A percentile compares a stretch with the other conserved stretches of the same genome.
Evolutionary conservation across 495 filamentous ascomycete genomes (phyloP).

Genomic region (Cryomyces antarcticus): DNA sequence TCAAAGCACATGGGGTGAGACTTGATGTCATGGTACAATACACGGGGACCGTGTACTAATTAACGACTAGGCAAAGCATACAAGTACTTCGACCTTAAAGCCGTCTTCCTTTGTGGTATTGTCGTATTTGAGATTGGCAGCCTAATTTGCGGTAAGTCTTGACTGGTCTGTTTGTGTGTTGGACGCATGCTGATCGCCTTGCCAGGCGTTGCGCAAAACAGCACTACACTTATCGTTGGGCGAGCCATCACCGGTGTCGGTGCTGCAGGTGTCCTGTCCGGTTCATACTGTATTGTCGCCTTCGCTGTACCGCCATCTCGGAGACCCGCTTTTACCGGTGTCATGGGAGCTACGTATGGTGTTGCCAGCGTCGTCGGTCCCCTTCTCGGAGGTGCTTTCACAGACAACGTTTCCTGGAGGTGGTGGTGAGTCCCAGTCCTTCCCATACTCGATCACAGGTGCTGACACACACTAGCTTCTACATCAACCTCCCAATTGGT

Average conservation of each 20-base stretch:
- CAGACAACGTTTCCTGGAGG: not conserved
- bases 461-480: not conserved
- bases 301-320: not conserved
- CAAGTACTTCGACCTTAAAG: slow-evolving; percentile 13
- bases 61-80: slow-evolving; percentile 5
- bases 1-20: slow-evolving; percentile 10
- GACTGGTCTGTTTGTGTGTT: not conserved
- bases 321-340: not conserved
- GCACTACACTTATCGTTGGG: not conserved
- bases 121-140: slow-evolving; percentile 14
- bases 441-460: not conserved
- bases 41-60: no score
- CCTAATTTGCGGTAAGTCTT: slow-evolving; percentile 11
- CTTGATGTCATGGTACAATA: no score
- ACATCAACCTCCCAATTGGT: slow-evolving; percentile 14
- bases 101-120: slow-evolving; percentile 9
- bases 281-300: not conserved
- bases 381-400: not conserved
- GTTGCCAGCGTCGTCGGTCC: not conserved
- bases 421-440: not conserved
- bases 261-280: not conserved
- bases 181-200: not conserved
- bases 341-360: not conserved
- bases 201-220: not conserved
- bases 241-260: not conserved